A percentile compares a stretch with the other conserved stretches of the same genome.
Conservation (phyloP, 805 yeast species). For the Cyberlindnera petersonii region DNA sequence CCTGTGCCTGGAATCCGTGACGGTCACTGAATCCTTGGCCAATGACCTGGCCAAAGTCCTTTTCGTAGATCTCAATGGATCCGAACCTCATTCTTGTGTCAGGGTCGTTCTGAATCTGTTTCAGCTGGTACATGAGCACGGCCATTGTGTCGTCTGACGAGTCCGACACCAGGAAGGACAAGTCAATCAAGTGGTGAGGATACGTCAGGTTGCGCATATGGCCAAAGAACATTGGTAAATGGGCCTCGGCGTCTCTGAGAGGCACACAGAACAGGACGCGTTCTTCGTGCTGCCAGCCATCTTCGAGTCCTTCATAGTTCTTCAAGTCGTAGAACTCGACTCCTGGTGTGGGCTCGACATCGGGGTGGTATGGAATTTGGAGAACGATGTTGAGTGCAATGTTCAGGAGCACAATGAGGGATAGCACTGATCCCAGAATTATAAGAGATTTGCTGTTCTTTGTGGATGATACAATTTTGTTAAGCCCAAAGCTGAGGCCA, state of each 20-base stretch:
- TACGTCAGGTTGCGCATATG: slow-evolving; percentile 79
- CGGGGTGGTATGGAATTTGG: slow-evolving; percentile 31
- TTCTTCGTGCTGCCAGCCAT: slow-evolving; percentile 82
- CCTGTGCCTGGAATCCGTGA: slow-evolving; percentile 96
- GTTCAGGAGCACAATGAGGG: slow-evolving; percentile 17
- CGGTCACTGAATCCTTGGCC: slow-evolving; percentile 93
- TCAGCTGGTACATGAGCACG: slow-evolving; percentile 52
- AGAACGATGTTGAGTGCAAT: slow-evolving; percentile 11
- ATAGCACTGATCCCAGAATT: slow-evolving; percentile 14
- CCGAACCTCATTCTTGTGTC: slow-evolving; percentile 68
- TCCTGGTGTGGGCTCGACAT: slow-evolving; percentile 30
- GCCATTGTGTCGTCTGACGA: slow-evolving; percentile 87
- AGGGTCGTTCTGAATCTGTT: slow-evolving; percentile 60
- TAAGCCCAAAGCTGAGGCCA: too few species aligned
- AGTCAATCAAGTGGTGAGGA: slow-evolving; percentile 83
- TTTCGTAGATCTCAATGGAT: slow-evolving; percentile 79
- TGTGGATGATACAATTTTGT: background rate
- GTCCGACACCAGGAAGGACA: slow-evolving; percentile 84
- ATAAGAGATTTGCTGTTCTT: slow-evolving; percentile 9
- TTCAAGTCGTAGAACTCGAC: slow-evolving; percentile 74
- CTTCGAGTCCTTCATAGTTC: slow-evolving; percentile 61
- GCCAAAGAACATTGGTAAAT: slow-evolving; percentile 83
- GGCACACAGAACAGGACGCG: slow-evolving; percentile 87
- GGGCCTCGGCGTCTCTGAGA: slow-evolving; percentile 86
- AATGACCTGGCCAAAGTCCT: slow-evolving; percentile 89